Evolutionary conservation across 1,139 yeast genomes (phyloP).

Genomic region (Kodamaea suecica): DNA sequence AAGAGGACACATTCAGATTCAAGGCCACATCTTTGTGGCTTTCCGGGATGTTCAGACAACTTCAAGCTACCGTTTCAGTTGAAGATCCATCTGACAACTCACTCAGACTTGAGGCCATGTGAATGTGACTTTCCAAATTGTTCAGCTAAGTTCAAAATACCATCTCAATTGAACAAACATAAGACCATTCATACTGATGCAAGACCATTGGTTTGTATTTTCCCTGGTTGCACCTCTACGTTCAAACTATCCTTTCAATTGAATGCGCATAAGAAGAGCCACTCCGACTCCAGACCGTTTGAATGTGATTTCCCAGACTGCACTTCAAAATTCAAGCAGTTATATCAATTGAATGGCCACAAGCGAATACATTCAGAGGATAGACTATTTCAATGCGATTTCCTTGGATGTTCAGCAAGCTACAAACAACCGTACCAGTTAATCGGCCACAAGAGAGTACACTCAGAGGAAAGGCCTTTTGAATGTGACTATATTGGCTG

Average conservation of each 20-base stretch:
- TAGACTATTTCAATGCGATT: neutral
- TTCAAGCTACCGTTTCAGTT: slow-evolving; percentile 1
- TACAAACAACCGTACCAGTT: slow-evolving; percentile 1
- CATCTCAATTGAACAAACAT: neutral
- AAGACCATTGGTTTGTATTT: neutral
- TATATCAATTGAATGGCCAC: slow-evolving; percentile 1
- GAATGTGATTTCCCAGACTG: neutral
- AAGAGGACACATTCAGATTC: neutral
- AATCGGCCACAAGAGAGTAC: slow-evolving; percentile 1
- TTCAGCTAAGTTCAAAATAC: neutral
- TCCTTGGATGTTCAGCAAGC: neutral
- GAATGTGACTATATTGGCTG: neutral
- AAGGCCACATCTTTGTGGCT: neutral
- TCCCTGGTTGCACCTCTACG: neutral
- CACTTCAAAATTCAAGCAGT: neutral
- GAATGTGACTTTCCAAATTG: slow-evolving; percentile 1
- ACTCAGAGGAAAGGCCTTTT: neutral
- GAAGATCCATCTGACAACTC: neutral
- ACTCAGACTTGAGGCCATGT: neutral
- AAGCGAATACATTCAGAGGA: slow-evolving; percentile 1
- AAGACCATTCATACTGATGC: neutral
- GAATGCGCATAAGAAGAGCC: slow-evolving; percentile 1
- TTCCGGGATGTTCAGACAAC: neutral
- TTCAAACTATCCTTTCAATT: neutral
- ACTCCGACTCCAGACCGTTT: neutral